These are phyloP conservation scores for Alternaria angustiovoidea DNA, from an alignment of 2,329 filamentous ascomycete genomes.

Conservation along the genomic window DNA sequence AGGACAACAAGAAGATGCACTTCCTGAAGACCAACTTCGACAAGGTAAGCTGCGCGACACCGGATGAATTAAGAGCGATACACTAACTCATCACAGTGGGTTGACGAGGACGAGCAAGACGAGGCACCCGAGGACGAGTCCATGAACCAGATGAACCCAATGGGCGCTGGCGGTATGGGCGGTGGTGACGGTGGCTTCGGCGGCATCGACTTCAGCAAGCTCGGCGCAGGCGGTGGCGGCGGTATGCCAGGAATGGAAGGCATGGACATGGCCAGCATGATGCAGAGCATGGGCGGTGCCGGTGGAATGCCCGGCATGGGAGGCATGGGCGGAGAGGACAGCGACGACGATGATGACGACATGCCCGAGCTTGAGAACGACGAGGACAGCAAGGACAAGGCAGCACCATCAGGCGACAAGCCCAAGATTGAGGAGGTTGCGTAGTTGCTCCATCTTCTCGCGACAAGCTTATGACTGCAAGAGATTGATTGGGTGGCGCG, in stretches of 20 bases:
- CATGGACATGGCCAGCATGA: slow-evolving; percentile 43
- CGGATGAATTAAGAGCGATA: background rate
- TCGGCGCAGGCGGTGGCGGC: slow-evolving; percentile 62
- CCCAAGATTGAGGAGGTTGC: slow-evolving; percentile 59
- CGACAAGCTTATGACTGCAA: slow-evolving; percentile 22
- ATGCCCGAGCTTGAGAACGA: slow-evolving; percentile 74
- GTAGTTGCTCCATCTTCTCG: slow-evolving; percentile 25
- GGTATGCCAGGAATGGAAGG: slow-evolving; percentile 52
- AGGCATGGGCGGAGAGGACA: slow-evolving; percentile 46
- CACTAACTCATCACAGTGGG: slow-evolving; percentile 69
- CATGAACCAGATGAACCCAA: slow-evolving; percentile 63
- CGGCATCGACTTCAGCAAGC: slow-evolving; percentile 94
- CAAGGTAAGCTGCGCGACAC: slow-evolving; percentile 68
- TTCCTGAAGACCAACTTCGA: slow-evolving; percentile 99
- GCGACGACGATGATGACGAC: slow-evolving; percentile 69
- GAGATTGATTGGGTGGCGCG: slow-evolving; percentile 9
- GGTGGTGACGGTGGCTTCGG: slow-evolving; percentile 73
- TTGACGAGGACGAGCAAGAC: slow-evolving; percentile 98
- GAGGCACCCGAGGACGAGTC: slow-evolving; percentile 79
- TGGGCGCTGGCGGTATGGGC: slow-evolving; percentile 54
- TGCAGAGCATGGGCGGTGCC: slow-evolving; percentile 45
- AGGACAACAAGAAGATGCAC: slow-evolving; percentile 87
- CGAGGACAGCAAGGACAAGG: slow-evolving; percentile 35
- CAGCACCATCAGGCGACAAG: slow-evolving; percentile 37
- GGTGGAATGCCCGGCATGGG: slow-evolving; percentile 33